Evolutionary conservation across 1,139 yeast genomes (phyloP), one percentile per base, ranked within the genome.

Genomic region (Pichia sp.): DNA sequence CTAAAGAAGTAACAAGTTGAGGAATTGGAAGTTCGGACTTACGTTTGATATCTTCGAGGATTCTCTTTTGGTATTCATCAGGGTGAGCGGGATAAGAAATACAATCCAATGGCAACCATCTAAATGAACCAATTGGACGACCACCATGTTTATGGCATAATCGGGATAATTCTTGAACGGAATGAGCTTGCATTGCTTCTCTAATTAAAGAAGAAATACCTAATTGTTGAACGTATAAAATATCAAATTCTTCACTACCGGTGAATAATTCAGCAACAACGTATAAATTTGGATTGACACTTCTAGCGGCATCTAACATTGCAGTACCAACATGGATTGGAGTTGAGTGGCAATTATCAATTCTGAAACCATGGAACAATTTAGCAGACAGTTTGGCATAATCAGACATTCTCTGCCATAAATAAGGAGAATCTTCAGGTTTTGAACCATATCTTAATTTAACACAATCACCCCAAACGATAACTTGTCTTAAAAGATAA

Each of bases 111-210:
- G 93, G 91, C 41, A 85, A 68, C 79, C 87, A 84, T 46, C 80
- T 78, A 58, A 85, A 83, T 0, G 97, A 89, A 4, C 99, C 99
- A 64, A 93, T 86, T 38, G 98, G 97, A 57, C 90, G 73, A 5
- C 99, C 98, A 35, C 98, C 98, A 66, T 93, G 96, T 58, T 83
- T 79, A 63, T 91, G 96, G 28, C 93, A 87, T 49, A 91, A 73
- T 49, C 94, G 73, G 1, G 97, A 89, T 34, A 93, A 75, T 63
- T 93, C 99, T 36, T 79, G 83, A 12, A 86, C 94, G 17, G 84
- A 81, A 83, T 94, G 85, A 2, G 97, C 94, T 70, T 90, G 97
- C 96, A 93, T 91, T 1, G 98, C 98, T 65, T 93, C 99, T 61
- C 99, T 79, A 45, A 93, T 85, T 55, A 93, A 73, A 9, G 96